A percentile compares a stretch with the other conserved stretches of the same genome.
These are phyloP conservation scores for Lasiodiplodia gonubiensis DNA, from an alignment of 2,329 filamentous ascomycete genomes.

Conservation along the genomic window DNA sequence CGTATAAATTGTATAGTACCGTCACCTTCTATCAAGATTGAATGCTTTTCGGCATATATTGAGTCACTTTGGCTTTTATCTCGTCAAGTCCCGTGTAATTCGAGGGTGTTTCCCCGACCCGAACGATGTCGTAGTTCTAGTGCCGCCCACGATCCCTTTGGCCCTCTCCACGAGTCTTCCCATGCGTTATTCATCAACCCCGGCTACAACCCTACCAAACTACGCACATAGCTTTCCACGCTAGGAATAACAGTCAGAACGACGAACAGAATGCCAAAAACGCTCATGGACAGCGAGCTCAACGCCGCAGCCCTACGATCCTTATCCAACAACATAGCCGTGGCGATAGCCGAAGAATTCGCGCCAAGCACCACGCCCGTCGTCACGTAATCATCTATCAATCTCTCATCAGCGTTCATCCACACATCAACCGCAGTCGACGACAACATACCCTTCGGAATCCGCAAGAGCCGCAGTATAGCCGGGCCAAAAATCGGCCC, in stretches of 20 bases:
- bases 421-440: background rate
- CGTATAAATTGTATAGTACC: too few species aligned
- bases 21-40: too few species aligned
- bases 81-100: too few species aligned
- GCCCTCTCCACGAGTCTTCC: too few species aligned
- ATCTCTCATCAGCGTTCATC: background rate
- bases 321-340: constrained; percentile 60
- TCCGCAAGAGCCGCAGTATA: constrained; percentile 56
- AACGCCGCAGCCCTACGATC: constrained; percentile 66
- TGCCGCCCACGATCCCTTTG: too few species aligned
- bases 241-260: constrained; percentile 62
- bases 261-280: constrained; percentile 66
- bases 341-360: constrained; percentile 65
- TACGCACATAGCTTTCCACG: constrained; percentile 54
- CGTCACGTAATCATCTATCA: constrained; percentile 65
- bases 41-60: too few species aligned
- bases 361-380: constrained; percentile 66
- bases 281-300: constrained; percentile 64
- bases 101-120: too few species aligned
- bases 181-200: too few species aligned
- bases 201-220: constrained; percentile 37
- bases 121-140: too few species aligned
- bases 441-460: constrained; percentile 56
- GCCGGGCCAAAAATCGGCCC: constrained; percentile 62
- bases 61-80: too few species aligned